A percentile compares a stretch with the other conserved stretches of the same genome.
phyloP scores from a whole-genome alignment of 352 stramenopile genomes.

The Globisporangium rhizosaccharum region DNA sequence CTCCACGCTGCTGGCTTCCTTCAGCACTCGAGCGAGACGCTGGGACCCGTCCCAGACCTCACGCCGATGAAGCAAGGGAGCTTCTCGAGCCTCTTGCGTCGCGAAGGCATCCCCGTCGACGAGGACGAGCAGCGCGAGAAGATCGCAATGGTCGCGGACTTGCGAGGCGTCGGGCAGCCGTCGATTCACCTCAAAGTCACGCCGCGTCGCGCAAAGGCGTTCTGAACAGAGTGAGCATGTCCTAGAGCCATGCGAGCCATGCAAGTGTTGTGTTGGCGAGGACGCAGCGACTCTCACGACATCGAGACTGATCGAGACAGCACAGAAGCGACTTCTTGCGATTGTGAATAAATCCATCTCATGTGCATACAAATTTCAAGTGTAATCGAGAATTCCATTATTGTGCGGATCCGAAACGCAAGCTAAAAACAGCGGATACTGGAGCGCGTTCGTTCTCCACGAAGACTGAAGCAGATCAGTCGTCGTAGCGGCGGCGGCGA shows the following conservation, averaged over 20 bases:
- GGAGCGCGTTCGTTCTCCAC: no score
- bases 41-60: conserved; percentile 20
- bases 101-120: conserved; percentile 41
- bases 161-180: conserved; percentile 26
- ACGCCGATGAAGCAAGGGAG: conserved; percentile 32
- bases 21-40: background rate
- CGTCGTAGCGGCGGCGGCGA: no score
- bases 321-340: background rate
- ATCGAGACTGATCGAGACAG: background rate
- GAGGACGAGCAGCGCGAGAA: conserved; percentile 34
- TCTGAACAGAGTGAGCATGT: background rate
- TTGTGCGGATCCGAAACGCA: no score
- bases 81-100: conserved; percentile 39
- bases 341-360: background rate
- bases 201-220: background rate
- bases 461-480: no score
- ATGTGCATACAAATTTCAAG: background rate
- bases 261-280: no score
- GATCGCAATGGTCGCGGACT: conserved; percentile 27
- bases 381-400: background rate
- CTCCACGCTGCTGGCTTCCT: background rate
- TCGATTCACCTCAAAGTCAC: conserved; percentile 16
- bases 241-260: no score
- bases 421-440: no score
- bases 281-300: background rate